A percentile compares a stretch with the other conserved stretches of the same genome.
These are phyloP conservation scores for Pulveroboletus sp. DNA, from an alignment of 768 basidiomycete genomes.

Conservation along the genomic window DNA sequence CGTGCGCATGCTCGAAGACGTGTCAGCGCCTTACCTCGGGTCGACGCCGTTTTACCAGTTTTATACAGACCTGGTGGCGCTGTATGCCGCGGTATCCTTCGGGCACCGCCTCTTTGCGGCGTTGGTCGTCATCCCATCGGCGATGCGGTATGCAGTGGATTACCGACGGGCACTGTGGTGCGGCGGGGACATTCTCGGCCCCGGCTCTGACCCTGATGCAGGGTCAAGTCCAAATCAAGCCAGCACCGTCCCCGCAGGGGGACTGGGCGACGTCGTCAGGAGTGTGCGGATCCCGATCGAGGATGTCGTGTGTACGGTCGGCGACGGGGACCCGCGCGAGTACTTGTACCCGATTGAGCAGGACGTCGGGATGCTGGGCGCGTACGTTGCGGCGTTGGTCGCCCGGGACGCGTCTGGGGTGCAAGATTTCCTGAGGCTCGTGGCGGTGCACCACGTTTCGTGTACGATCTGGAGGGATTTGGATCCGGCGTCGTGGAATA, in stretches of 20 bases:
- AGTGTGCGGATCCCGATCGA: constrained; percentile 51
- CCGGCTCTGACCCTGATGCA: too few relatives aligned
- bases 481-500: constrained; percentile 14
- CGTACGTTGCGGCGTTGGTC: constrained; percentile 52
- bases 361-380: constrained; percentile 55
- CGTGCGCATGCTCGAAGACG: constrained; percentile 43
- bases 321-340: constrained; percentile 41
- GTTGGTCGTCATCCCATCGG: constrained; percentile 70
- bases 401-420: constrained; percentile 32
- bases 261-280: constrained; percentile 36
- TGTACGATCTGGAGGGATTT: constrained; percentile 71
- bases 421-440: constrained; percentile 56
- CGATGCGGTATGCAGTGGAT: constrained; percentile 75
- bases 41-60: constrained; percentile 83
- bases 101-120: constrained; percentile 70
- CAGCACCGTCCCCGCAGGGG: not conserved
- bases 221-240: not conserved
- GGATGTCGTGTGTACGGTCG: constrained; percentile 39
- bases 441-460: constrained; percentile 80
- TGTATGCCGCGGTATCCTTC: constrained; percentile 93
- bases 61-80: constrained; percentile 83
- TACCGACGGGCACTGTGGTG: constrained; percentile 83
- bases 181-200: too few relatives aligned
- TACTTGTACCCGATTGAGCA: constrained; percentile 72
- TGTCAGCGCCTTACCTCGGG: constrained; percentile 58